phyloP scores from a whole-genome alignment of 495 filamentous ascomycete genomes.

The Lasiosphaeris hirsuta region DNA sequence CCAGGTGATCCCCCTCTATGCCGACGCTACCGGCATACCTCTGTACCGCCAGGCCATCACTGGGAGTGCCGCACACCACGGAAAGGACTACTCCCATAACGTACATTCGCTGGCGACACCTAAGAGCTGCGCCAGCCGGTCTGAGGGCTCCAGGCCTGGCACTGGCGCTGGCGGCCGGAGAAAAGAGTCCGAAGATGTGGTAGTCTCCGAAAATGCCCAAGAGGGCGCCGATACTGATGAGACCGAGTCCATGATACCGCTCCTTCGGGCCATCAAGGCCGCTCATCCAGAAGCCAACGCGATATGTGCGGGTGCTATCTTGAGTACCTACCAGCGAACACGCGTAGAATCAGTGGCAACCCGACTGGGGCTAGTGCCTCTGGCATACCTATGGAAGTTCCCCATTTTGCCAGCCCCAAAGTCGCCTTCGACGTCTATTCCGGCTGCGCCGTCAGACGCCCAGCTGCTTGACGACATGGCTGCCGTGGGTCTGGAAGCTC shows the following conservation, averaged over 20 bases:
- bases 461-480: conserved; percentile 79
- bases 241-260: conserved; percentile 77
- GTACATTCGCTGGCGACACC: not conserved
- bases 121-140: too few species aligned
- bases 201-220: not conserved
- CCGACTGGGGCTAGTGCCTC: conserved; percentile 70
- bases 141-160: not conserved
- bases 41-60: conserved; percentile 72
- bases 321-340: conserved; percentile 93
- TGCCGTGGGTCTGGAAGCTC: conserved; percentile 67
- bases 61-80: conserved; percentile 62
- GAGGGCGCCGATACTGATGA: conserved; percentile 56
- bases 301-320: conserved; percentile 84
- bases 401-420: conserved; percentile 56
- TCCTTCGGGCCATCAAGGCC: conserved; percentile 59
- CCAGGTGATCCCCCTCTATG: conserved; percentile 79
- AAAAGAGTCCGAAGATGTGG: conserved; percentile 10
- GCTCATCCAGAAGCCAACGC: conserved; percentile 77
- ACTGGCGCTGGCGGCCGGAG: not conserved
- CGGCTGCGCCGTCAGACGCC: conserved; percentile 37
- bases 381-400: conserved; percentile 90
- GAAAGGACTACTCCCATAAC: conserved; percentile 54
- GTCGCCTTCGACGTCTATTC: conserved; percentile 14
- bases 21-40: conserved; percentile 69
- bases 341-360: conserved; percentile 83